phyloP scores from a whole-genome alignment of 352 stramenopile species.

The Globisporangium cederbergense region DNA sequence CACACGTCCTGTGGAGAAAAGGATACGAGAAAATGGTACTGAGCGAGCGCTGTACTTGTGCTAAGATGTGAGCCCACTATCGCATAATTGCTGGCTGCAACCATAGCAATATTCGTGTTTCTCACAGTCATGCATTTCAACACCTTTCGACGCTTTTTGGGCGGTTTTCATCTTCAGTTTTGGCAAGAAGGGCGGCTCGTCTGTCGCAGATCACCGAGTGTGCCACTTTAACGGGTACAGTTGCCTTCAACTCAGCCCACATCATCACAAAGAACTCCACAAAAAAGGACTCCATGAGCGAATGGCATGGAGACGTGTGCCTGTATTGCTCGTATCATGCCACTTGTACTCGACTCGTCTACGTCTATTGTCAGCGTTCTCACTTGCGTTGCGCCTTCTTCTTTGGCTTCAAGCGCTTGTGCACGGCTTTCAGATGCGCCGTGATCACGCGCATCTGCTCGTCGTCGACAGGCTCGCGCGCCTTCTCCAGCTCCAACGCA shows the following conservation, averaged over 20 bases:
- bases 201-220: not conserved
- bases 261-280: not conserved
- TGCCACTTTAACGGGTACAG: not conserved
- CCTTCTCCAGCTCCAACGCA: slow-evolving; percentile 35
- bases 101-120: not conserved
- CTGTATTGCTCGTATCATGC: not conserved
- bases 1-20: not conserved
- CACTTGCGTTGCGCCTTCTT: slow-evolving; percentile 13
- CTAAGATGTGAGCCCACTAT: not conserved
- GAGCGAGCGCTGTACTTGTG: not conserved
- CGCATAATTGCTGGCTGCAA: not conserved
- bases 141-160: too few relatives aligned
- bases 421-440: slow-evolving; percentile 42
- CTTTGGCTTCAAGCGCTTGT: slow-evolving; percentile 23
- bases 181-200: not conserved
- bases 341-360: not conserved
- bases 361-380: not conserved
- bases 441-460: slow-evolving; percentile 46
- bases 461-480: slow-evolving; percentile 29
- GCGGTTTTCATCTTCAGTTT: not conserved
- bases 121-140: not conserved
- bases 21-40: not conserved
- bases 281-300: not conserved
- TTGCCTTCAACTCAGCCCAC: not conserved
- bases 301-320: not conserved